Base-by-base conservation (phyloP, 805 yeast genomes). In the Zygoascus bituminiphila region DNA sequence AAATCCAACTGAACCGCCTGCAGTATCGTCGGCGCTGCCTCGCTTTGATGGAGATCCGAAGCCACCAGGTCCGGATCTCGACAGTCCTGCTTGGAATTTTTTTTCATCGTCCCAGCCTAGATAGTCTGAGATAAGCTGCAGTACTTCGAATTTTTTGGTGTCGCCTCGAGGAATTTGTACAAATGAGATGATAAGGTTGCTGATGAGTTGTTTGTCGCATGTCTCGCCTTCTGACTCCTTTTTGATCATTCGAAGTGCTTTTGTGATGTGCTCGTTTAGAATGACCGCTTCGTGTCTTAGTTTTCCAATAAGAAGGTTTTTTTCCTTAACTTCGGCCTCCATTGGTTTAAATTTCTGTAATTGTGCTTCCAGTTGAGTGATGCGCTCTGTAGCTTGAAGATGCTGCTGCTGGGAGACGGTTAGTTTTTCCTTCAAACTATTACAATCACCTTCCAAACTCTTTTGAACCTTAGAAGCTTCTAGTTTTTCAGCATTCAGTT, bases 201-300 rank as follows among this genome's bases (percentile, higher is more conserved):
- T 83, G 4, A 93, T 79, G 51, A 93, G 76, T 63, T 89, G 96
- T 61, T 84, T 82, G 63, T 91, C 98, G 1, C 91, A 88, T 7
- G 82, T 75, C 44, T 82, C 85, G 6, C 88, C 78, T 35, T 80
- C 79, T 37, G 85, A 78, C 46, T 82, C 84, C 60, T 82, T 82
- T 58, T 88, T 87, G 51, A 93, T 76, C 74, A 91, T 72, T 22
- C 87, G 79, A 52, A 91, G 68, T 1, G 98, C 95, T 60, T 93
- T 91, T n/a, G 96, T 88, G 47, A 93, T 69, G 67, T 93, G 98
- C 62, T 93, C 98, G 63, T 93, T 93, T 50, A 91, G 69, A 22
- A 87, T 86, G 8, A 93, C 91, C 1, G 95, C 91, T 64, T 93
- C 98, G 63, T 91, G 98, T 46, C 97, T 78, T 44, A 93, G 74